Base-by-base conservation (phyloP, 768 basidiomycete genomes). In the Auricularia sp. region DNA sequence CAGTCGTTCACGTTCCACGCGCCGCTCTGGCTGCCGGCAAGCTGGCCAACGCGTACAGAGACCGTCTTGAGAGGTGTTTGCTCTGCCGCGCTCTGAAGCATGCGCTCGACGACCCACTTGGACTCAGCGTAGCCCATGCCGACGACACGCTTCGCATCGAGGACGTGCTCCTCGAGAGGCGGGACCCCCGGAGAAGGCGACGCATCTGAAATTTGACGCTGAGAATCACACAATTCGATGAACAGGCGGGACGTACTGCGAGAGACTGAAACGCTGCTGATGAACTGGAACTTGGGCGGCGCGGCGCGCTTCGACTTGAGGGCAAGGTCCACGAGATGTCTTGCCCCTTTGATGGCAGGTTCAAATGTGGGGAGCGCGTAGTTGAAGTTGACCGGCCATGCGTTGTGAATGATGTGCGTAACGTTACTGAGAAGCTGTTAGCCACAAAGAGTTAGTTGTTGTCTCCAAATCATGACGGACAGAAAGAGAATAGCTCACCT, bases 381-480 rank as follows among this genome's bases (percentile, higher is more conserved):
- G 61, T 76, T 80, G 65, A 80, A 80, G 61, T 82, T 75, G 61
- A 81, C 73, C 4, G 68, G 68, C 76, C 76, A 79, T 4, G 75
- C 78, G 59, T 76, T 78, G 62, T 82, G 80, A 11, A 81, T 74
- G 65, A 82, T 75, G 11, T 66, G 63, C 0, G 73, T 59, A 4
- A 35, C 12, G 39, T 14, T 42, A 14, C 39, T 14, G 39, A 42
- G 39, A 8, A 42, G 39, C 39, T 42, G 39, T 8, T 7, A 4
- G 7, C 29, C 29, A 29, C 29, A 29, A 14, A 42, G 39, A 42
- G 39, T 42, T 7, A 42, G 39, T 42, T 7, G 12, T 42, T 14
- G 7, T 29, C 23, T 14, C 23, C 29, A 29, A 29, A 29, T 29
- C 2, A 29, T 29, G 29, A 29, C 29, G 29, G 29, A 29, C 29